Conservation (phyloP, 495 filamentous ascomycete species). For the Collariella sp. region DNA sequence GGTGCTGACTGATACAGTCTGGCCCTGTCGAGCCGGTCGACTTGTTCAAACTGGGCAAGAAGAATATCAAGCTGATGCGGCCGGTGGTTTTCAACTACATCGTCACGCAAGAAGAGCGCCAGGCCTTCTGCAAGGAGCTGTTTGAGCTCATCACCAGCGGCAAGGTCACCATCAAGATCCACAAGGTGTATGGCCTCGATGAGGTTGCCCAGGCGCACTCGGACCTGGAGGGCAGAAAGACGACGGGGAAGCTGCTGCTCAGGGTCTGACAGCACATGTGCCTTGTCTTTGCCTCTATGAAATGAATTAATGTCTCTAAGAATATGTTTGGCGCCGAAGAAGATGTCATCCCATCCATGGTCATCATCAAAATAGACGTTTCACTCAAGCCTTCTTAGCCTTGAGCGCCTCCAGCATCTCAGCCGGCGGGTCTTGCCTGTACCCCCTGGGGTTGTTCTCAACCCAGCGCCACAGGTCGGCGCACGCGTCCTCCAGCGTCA, state of each 20-base stretch:
- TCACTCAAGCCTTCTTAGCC: constrained; percentile 24
- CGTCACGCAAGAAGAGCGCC: constrained; percentile 64
- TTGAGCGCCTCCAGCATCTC: constrained; percentile 69
- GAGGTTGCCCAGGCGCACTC: constrained; percentile 66
- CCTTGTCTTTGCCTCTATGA: neutral
- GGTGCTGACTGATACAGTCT: constrained; percentile 22
- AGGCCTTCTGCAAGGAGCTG: constrained; percentile 62
- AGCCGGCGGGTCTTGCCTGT: constrained; percentile 80
- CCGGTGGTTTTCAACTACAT: constrained; percentile 71
- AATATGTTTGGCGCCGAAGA: neutral
- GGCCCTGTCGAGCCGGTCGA: constrained; percentile 71
- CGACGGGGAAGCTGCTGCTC: constrained; percentile 69
- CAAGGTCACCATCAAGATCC: constrained; percentile 64
- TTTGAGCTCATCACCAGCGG: constrained; percentile 60
- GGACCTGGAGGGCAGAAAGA: constrained; percentile 77
- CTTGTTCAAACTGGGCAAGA: constrained; percentile 57
- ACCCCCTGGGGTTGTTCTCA: constrained; percentile 91
- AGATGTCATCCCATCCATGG: neutral
- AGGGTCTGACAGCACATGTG: constrained; percentile 22
- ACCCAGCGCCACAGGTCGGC: constrained; percentile 92
- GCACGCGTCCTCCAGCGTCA: constrained; percentile 85
- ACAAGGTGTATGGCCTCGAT: constrained; percentile 73
- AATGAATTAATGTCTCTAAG: constrained; percentile 4
- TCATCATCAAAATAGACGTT: neutral
- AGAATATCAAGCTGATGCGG: constrained; percentile 73